A percentile compares a stretch with the other conserved stretches of the same genome.
These are phyloP conservation scores for Pythium rishiriense DNA, from an alignment of 352 stramenopile species.

Conservation along the genomic window DNA sequence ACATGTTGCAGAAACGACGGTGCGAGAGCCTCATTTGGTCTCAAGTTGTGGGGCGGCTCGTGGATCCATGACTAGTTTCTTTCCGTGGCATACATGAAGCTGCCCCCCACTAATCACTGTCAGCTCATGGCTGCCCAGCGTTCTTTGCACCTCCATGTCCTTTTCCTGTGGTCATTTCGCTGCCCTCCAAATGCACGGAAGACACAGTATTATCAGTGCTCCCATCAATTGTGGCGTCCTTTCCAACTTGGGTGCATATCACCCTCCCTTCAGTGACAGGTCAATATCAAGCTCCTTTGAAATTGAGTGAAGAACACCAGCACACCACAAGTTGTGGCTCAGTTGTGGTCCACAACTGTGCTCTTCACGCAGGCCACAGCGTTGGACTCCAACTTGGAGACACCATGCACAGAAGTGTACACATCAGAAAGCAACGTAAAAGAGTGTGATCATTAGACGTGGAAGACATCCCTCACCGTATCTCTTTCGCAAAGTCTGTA, in stretches of 20 bases:
- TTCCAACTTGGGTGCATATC: not conserved
- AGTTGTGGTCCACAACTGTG: too few relatives aligned
- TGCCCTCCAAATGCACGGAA: too few relatives aligned
- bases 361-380: too few relatives aligned
- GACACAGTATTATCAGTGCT: not conserved
- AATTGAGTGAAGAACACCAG: not conserved
- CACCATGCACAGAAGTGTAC: too few relatives aligned
- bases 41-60: not conserved
- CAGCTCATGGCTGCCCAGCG: not conserved
- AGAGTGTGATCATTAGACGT: too few relatives aligned
- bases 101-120: not conserved
- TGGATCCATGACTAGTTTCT: not conserved
- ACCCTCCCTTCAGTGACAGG: not conserved
- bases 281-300: not conserved
- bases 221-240: not conserved
- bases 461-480: too few relatives aligned
- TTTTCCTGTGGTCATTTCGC: too few relatives aligned
- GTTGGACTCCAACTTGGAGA: too few relatives aligned
- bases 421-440: too few relatives aligned
- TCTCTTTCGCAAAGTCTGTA: too few relatives aligned
- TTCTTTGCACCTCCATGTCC: not conserved
- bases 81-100: too few relatives aligned
- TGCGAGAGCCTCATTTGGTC: not conserved
- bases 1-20: not conserved
- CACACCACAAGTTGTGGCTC: too few relatives aligned